phyloP scores from a whole-genome alignment of 2,329 filamentous ascomycete genomes.

The Talaromyces sp. region DNA sequence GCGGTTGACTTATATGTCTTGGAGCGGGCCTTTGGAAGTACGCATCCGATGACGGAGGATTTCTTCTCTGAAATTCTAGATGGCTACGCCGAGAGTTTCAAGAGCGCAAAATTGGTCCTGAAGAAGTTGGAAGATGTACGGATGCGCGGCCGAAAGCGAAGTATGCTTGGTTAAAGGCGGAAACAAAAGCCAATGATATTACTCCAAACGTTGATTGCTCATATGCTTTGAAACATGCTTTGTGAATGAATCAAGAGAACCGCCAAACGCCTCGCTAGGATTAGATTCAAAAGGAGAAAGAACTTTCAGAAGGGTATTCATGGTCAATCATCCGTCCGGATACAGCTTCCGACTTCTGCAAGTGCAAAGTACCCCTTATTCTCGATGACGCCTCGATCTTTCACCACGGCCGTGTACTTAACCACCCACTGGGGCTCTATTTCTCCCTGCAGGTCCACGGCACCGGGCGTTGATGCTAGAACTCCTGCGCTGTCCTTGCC shows the following conservation, averaged over 20 bases:
- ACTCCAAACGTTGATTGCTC: not conserved
- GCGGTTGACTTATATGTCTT: slow-evolving; percentile 96
- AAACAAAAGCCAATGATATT: not conserved
- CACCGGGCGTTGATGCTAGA: slow-evolving; percentile 58
- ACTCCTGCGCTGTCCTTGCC: slow-evolving; percentile 64
- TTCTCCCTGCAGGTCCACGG: slow-evolving; percentile 63
- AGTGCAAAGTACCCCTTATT: slow-evolving; percentile 97
- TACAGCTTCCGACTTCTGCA: slow-evolving; percentile 61
- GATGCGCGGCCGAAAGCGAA: slow-evolving; percentile 90
- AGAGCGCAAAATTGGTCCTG: slow-evolving; percentile 69
- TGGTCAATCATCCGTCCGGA: slow-evolving; percentile 20
- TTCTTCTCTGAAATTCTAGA: slow-evolving; percentile 66
- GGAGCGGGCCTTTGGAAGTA: slow-evolving; percentile 90
- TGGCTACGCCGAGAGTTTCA: slow-evolving; percentile 70
- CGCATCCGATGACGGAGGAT: slow-evolving; percentile 78
- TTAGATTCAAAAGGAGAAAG: not conserved
- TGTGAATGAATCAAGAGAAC: not conserved
- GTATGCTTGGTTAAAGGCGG: slow-evolving; percentile 74
- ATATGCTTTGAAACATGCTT: slow-evolving; percentile 7
- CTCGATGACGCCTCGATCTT: slow-evolving; percentile 91
- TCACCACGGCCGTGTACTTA: slow-evolving; percentile 94
- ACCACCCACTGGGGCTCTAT: slow-evolving; percentile 89
- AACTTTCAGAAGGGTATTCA: not conserved
- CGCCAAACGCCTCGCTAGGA: slow-evolving; percentile 14
- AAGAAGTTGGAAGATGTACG: slow-evolving; percentile 86